Evolutionary conservation across 139 green algal genomes (phyloP), one percentile per base, ranked within the genome.

Genomic region (Edaphochlamys debaryana): DNA sequence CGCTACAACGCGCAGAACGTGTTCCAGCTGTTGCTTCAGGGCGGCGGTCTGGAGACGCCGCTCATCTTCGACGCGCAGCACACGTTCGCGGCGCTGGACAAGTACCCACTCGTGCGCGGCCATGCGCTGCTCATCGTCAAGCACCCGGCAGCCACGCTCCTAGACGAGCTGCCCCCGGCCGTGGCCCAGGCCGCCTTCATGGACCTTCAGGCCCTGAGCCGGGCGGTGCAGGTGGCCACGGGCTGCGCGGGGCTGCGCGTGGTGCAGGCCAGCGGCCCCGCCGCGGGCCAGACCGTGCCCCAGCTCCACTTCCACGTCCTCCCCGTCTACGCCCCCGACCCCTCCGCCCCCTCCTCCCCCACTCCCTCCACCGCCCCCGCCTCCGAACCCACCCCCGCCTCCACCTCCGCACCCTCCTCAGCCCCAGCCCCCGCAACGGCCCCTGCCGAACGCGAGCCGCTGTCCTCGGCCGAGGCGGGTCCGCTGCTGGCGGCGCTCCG

Each of bases 261-360:
- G 15, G 56, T 41, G 34, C 85, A 90, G 67, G 66, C 82, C 66
- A 90, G 79, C 41, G 87, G 89, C 6, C 85, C 87, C 42, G 81
- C 67, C 29, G 89, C 87, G 11, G 89, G 89, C 27, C 89, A 93
- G 66, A 81, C 71, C 17, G 82, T 93, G 4, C 87, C 87, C 25
- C 89, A 93, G 74, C 79, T 93, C 11, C 89, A 93, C 74, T 91
- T 88, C 76, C 89, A 93, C 68, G 32, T 93, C 42, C 79, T 93
- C 7, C 89, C 89, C 15, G 76, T 80, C 7, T 86, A 91, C 72
- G 4, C 23, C 52, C 37, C 8, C 29, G 42, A 66, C 27, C 22
- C 20, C 54, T 30, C 40, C 75, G 30, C 27, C 32, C 41, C 56
- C 4, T 13, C 60, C 6, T 8, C 62, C 32, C 7, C 63, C 60